Conservation (phyloP, 2,329 filamentous ascomycete species). For the Diaporthe vexans region DNA sequence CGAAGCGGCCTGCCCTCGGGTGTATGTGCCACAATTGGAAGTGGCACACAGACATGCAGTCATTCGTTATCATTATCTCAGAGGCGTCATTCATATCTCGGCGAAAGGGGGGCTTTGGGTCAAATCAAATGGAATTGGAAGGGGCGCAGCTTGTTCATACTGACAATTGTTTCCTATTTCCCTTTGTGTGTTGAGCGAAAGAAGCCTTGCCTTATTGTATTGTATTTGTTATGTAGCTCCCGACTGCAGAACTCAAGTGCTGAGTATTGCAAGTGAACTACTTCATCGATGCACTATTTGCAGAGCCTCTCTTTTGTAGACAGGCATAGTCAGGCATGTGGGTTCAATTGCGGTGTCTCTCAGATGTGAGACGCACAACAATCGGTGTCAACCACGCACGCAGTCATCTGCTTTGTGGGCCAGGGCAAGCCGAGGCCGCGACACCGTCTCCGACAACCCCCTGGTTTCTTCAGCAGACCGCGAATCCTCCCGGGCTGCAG, state of each 20-base stretch:
- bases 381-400: not conserved
- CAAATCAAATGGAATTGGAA: conserved; percentile 15
- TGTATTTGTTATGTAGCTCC: conserved; percentile 21
- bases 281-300: conserved; percentile 1
- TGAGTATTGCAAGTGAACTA: conserved; percentile 34
- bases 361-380: not conserved
- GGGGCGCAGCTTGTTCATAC: conserved; percentile 10
- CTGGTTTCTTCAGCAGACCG: not conserved
- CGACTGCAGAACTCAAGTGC: conserved; percentile 33
- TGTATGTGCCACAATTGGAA: not conserved
- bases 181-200: conserved; percentile 13
- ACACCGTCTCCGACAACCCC: not conserved
- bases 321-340: not conserved
- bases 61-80: conserved; percentile 8
- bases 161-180: not conserved
- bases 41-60: conserved; percentile 5
- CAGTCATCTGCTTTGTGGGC: not conserved
- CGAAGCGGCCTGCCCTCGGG: not conserved
- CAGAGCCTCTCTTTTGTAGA: not conserved
- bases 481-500: not conserved
- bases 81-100: conserved; percentile 16
- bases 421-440: not conserved
- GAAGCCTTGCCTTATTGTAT: conserved; percentile 23
- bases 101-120: not conserved
- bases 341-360: not conserved